These are phyloP conservation scores for Fusarium tanahbumbuense DNA, from an alignment of 2,329 filamentous ascomycete species.

Conservation along the genomic window DNA sequence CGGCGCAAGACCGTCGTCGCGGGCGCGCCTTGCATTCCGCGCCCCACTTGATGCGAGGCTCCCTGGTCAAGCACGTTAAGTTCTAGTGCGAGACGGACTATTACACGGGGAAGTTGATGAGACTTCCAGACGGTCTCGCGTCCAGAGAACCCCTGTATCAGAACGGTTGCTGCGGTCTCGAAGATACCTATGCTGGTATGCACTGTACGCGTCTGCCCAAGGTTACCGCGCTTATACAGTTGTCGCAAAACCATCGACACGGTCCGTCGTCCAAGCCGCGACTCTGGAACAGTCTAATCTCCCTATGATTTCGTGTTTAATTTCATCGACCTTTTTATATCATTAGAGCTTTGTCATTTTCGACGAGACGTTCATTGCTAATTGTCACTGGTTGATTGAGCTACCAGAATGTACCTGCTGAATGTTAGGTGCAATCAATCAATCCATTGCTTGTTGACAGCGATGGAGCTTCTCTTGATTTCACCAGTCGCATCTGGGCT, in stretches of 20 bases:
- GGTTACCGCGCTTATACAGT: conserved; percentile 13
- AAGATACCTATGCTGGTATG: conserved; percentile 28
- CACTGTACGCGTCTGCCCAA: conserved; percentile 45
- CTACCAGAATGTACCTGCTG: conserved; percentile 25
- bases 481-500: conserved; percentile 5
- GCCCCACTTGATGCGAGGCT: conserved; percentile 43
- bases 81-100: conserved; percentile 32
- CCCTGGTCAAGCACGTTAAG: conserved; percentile 37
- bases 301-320: conserved; percentile 42
- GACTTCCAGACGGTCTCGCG: conserved; percentile 35
- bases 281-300: conserved; percentile 46
- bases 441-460: neutral
- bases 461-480: neutral
- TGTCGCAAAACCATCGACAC: conserved; percentile 22
- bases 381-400: conserved; percentile 1
- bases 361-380: neutral
- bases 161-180: neutral
- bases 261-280: conserved; percentile 36
- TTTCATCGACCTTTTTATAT: conserved; percentile 46
- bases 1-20: conserved; percentile 42
- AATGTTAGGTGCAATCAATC: neutral
- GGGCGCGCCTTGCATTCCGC: conserved; percentile 43
- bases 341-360: conserved; percentile 17
- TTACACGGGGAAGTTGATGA: conserved; percentile 37
- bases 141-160: conserved; percentile 25